Conservation (phyloP, 768 basidiomycete species). For the Postia placenta region DNA sequence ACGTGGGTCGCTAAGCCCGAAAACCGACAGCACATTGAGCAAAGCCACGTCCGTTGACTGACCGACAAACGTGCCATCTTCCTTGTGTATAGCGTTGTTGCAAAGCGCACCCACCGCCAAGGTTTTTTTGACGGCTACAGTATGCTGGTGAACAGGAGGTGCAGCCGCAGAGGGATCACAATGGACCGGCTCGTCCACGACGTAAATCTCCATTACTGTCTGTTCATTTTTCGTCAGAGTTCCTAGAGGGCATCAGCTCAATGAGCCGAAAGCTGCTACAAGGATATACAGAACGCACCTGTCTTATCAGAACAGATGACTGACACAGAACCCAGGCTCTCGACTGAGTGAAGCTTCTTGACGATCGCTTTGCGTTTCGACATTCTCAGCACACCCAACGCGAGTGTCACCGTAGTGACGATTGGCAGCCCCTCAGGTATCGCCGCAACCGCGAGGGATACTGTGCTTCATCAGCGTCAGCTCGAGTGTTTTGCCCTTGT, state of each 20-base stretch:
- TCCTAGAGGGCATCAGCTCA: slow-evolving; percentile 32
- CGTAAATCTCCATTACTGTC: slow-evolving; percentile 85
- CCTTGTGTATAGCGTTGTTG: slow-evolving; percentile 75
- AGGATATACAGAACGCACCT: slow-evolving; percentile 37
- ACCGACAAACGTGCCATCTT: slow-evolving; percentile 71
- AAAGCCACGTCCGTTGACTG: slow-evolving; percentile 94
- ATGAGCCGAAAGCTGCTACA: neutral
- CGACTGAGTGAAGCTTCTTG: slow-evolving; percentile 93
- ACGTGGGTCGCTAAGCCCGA: slow-evolving; percentile 66
- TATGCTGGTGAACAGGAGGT: slow-evolving; percentile 32
- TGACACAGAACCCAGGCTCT: slow-evolving; percentile 90
- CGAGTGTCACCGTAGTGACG: slow-evolving; percentile 95
- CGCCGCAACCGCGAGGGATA: slow-evolving; percentile 96
- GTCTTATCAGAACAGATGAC: slow-evolving; percentile 99
- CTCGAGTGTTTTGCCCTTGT: neutral
- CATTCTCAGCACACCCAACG: slow-evolving; percentile 92
- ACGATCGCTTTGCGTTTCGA: slow-evolving; percentile 93
- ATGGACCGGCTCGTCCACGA: slow-evolving; percentile 73
- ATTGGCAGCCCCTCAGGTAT: slow-evolving; percentile 97
- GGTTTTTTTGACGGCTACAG: slow-evolving; percentile 66
- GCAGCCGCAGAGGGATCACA: slow-evolving; percentile 51
- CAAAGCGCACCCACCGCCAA: slow-evolving; percentile 83
- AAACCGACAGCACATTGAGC: slow-evolving; percentile 66
- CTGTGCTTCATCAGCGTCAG: slow-evolving; percentile 36
- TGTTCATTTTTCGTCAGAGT: slow-evolving; percentile 96